Percentiles rank a stretch among this genome's conserved stretches.
phyloP scores from a whole-genome alignment of 176 grass and related monocot species.

The Avena insularis region DNA sequence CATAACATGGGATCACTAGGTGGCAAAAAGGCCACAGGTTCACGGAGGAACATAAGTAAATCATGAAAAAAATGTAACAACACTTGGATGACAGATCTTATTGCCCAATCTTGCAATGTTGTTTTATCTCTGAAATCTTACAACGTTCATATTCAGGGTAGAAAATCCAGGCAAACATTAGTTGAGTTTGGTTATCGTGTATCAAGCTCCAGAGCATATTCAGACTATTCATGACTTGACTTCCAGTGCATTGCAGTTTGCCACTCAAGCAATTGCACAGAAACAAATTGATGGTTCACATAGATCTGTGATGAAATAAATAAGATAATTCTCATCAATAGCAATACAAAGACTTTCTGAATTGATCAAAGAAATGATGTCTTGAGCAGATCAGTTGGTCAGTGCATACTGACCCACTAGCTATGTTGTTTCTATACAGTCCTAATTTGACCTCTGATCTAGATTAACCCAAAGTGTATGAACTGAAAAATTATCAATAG shows the following conservation, averaged over 20 bases:
- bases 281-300: not conserved
- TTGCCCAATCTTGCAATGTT: not conserved
- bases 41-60: not conserved
- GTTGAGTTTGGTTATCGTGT: not conserved
- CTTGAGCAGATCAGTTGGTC: not conserved
- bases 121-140: not conserved
- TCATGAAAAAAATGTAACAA: not conserved
- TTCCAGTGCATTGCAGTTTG: not conserved
- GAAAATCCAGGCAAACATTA: conserved; percentile 18
- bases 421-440: not conserved
- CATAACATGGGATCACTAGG: no score
- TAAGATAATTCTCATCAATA: conserved; percentile 4
- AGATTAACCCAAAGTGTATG: not conserved
- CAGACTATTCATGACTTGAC: not conserved
- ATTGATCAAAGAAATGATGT: not conserved
- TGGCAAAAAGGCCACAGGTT: not conserved
- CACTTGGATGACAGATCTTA: not conserved
- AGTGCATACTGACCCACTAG: not conserved
- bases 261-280: not conserved
- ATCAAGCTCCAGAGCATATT: not conserved
- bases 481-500: not conserved
- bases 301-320: not conserved
- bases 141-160: not conserved
- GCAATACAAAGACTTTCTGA: not conserved
- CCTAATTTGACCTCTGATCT: not conserved